Evolutionary conservation across 2,329 filamentous ascomycete species (phyloP).

Genomic region (Elsinoe australis): DNA sequence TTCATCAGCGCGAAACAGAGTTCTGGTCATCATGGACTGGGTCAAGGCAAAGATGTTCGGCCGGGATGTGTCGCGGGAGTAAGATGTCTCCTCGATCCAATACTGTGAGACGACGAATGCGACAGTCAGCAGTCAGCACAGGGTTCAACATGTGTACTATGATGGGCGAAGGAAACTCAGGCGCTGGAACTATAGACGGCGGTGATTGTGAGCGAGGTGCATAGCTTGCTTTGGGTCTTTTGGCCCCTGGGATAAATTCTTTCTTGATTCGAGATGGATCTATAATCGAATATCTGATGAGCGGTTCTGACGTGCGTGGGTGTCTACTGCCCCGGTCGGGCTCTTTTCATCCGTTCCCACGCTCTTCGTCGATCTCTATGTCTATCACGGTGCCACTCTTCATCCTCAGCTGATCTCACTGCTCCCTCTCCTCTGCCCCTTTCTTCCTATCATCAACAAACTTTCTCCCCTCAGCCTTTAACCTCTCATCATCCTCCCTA

Average conservation of each 20-base stretch:
- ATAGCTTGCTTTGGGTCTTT: conserved; percentile 3
- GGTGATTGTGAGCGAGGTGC: conserved; percentile 5
- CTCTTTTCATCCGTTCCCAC: no score
- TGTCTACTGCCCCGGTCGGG: no score
- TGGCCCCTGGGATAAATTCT: neutral
- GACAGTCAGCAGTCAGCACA: no score
- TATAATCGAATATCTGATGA: no score
- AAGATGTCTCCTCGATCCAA: conserved; percentile 18
- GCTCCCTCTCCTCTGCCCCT: no score
- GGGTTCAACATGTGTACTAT: no score
- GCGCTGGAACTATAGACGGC: conserved; percentile 7
- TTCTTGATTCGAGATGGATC: neutral
- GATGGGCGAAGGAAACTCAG: neutral
- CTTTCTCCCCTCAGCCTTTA: conserved; percentile 20
- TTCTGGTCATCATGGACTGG: conserved; percentile 92
- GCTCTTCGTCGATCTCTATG: no score
- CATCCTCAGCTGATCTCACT: no score
- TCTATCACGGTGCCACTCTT: no score
- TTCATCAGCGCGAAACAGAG: conserved; percentile 77
- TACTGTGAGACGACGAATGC: no score
- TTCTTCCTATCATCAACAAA: conserved; percentile 2
- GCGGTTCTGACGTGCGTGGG: no score
- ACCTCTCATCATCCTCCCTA: conserved; percentile 11
- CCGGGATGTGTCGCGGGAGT: conserved; percentile 84
- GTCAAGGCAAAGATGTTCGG: conserved; percentile 94